These are phyloP conservation scores for Solanum ahanhuiri DNA, from an alignment of 257 asterid species.

Conservation along the genomic window DNA sequence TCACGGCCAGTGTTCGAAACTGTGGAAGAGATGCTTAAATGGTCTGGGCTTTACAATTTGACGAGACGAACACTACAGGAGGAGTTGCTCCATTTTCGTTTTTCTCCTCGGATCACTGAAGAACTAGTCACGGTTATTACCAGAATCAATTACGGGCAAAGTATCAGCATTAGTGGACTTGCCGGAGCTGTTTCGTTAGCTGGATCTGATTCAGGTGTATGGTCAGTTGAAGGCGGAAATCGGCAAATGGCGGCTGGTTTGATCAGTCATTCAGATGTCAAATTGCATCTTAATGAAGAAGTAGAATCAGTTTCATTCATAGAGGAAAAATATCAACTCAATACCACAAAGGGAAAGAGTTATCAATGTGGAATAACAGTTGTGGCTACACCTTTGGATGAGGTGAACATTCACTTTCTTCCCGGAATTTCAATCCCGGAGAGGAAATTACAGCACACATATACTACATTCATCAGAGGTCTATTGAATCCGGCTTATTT, in stretches of 20 bases:
- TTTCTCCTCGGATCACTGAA: constrained; percentile 55
- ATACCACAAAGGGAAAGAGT: constrained; percentile 63
- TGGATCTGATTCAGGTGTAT: constrained; percentile 79
- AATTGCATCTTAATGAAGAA: constrained; percentile 73
- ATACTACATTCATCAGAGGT: constrained; percentile 84
- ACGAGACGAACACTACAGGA: constrained; percentile 47
- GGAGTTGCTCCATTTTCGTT: constrained; percentile 42
- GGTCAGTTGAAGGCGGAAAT: constrained; percentile 93
- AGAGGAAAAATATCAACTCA: constrained; percentile 60
- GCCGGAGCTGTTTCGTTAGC: constrained; percentile 98
- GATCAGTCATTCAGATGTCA: constrained; percentile 55
- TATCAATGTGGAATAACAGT: constrained; percentile 66
- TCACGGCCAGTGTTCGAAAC: constrained; percentile 68
- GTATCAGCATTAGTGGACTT: constrained; percentile 82
- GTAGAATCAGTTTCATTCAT: constrained; percentile 59
- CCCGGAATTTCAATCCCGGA: constrained; percentile 76
- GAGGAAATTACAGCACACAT: constrained; percentile 84
- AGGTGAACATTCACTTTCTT: constrained; percentile 47
- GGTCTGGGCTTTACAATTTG: constrained; percentile 80
- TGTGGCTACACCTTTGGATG: constrained; percentile 95
- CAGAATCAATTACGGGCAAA: constrained; percentile 91
- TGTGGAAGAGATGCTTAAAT: constrained; percentile 84
- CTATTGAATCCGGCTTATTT: constrained; percentile 78
- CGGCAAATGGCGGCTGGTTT: constrained; percentile 95
- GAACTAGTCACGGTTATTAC: constrained; percentile 93